Base-by-base conservation (phyloP, 2,329 filamentous ascomycete species). In the Xylariaceae sp. region DNA sequence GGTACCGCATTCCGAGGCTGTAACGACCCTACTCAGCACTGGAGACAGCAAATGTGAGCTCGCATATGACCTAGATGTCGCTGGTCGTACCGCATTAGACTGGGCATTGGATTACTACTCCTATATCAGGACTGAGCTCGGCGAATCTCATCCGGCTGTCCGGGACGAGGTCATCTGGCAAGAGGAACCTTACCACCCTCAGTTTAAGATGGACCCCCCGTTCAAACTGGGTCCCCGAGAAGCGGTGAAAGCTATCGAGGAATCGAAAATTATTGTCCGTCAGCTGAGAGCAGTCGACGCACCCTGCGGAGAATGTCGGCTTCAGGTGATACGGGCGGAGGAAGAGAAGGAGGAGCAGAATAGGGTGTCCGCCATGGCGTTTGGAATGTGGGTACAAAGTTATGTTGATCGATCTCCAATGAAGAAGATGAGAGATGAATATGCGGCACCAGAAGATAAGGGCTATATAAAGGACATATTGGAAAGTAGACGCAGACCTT, bases 71-170 rank as follows among this genome's bases (percentile, higher is more conserved):
- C 12, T 14, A 18, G 43, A 50, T 11, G 31, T 22, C 12, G 22
- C 28, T 39, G 31, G n/a, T 14, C 18, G 28, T 47, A 47, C 31
- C 33, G 17, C 43, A 42, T 9, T 47, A 36, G 44, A 46, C 17
- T 49, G 36, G 46, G 45, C 46, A 33, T 28, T 48, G 19, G 46
- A 42, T 31, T 49, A 45, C 31, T 43, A 44, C 22, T 17, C 34
- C 42, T 42, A 44, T 17, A 42, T 40, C 12, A 48, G 13, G 34
- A 41, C 45, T 10, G 45, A 51, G 42, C 40, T 51, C 13, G 44
- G 40, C 36, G 22, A 12, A 43, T 36, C 12, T 13, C 31, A 42
- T 22, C 33, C 36, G 22, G 41, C 40, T 44, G 19, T 41, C 4
- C 28, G 14, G 36, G 14, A 34, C 48, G 28, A 41, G 40, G 33